These are phyloP conservation scores for Musa itinerans DNA, from an alignment of 176 grass and related monocot genomes.

Conservation along the genomic window DNA sequence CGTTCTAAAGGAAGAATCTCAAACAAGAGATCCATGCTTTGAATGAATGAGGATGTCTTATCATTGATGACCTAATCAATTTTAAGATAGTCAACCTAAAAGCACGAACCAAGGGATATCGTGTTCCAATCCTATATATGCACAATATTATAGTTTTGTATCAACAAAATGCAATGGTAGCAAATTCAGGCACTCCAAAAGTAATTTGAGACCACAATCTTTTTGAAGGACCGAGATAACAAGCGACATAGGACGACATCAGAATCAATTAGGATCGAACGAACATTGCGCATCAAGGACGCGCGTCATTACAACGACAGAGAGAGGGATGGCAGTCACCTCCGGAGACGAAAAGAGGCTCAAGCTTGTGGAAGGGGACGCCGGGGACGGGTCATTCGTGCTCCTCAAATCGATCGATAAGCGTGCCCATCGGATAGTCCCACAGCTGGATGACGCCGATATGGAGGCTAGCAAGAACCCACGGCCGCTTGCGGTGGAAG, in stretches of 20 bases:
- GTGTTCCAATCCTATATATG: too few species aligned
- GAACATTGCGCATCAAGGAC: too few species aligned
- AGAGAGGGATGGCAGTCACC: constrained; percentile 23
- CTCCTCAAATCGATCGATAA: constrained; percentile 86
- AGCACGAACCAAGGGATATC: neutral
- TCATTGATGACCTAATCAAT: neutral
- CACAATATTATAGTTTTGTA: too few species aligned
- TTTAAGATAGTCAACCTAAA: neutral
- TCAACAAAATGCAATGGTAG: too few species aligned
- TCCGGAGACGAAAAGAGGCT: constrained; percentile 98
- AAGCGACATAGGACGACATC: too few species aligned
- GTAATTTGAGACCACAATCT: too few species aligned
- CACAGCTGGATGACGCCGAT: constrained; percentile 86
- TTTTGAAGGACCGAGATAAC: too few species aligned
- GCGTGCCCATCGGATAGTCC: constrained; percentile 85
- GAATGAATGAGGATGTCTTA: too few species aligned
- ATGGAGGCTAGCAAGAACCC: constrained; percentile 81
- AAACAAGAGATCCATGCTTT: neutral
- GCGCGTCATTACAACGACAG: constrained; percentile 10
- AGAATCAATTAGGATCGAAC: too few species aligned
- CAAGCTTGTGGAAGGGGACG: constrained; percentile 82
- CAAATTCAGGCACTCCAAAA: too few species aligned
- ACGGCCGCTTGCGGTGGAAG: constrained; percentile 77
- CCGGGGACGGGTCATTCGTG: constrained; percentile 78
- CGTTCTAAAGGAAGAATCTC: neutral